Conservation (phyloP, 2,329 filamentous ascomycete genomes). For the Pestalotiopsis sp. region DNA sequence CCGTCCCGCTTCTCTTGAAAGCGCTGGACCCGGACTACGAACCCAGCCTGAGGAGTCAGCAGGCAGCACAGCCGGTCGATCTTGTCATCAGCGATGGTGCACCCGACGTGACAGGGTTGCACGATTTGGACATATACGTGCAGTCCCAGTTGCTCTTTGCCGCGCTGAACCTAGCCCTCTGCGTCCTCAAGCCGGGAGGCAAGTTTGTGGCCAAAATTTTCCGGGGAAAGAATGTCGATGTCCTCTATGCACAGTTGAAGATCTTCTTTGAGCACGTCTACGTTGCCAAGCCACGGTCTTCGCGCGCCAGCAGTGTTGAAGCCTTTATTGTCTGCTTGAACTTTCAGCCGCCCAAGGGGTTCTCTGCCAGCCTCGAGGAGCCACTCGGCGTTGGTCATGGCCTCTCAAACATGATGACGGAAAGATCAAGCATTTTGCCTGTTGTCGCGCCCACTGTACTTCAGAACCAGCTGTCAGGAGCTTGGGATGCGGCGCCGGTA, state of each 20-base stretch:
- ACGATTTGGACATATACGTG: conserved; percentile 97
- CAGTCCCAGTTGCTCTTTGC: conserved; percentile 95
- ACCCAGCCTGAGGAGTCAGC: conserved; percentile 43
- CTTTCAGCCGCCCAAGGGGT: conserved; percentile 78
- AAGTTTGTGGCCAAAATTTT: conserved; percentile 99
- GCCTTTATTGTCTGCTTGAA: conserved; percentile 95
- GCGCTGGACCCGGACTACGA: conserved; percentile 78
- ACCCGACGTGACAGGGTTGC: conserved; percentile 92
- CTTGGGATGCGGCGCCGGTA: conserved; percentile 41
- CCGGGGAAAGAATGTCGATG: conserved; percentile 89
- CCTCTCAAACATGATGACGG: conserved; percentile 51
- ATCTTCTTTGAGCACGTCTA: conserved; percentile 86
- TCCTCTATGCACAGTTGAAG: conserved; percentile 91
- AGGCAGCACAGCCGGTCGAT: conserved; percentile 79
- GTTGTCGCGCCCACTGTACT: conserved; percentile 43
- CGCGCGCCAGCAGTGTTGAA: conserved; percentile 93
- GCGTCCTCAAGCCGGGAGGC: conserved; percentile 88
- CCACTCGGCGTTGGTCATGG: conserved; percentile 69
- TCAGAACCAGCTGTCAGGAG: conserved; percentile 47
- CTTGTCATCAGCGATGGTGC: conserved; percentile 94
- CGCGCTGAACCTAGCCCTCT: conserved; percentile 89
- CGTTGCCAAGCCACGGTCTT: conserved; percentile 92
- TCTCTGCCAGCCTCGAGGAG: conserved; percentile 74
- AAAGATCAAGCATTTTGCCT: conserved; percentile 42
- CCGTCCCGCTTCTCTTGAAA: conserved; percentile 83